Conservation (phyloP, 306 rosid genomes). For the Calophaca sinica region DNA sequence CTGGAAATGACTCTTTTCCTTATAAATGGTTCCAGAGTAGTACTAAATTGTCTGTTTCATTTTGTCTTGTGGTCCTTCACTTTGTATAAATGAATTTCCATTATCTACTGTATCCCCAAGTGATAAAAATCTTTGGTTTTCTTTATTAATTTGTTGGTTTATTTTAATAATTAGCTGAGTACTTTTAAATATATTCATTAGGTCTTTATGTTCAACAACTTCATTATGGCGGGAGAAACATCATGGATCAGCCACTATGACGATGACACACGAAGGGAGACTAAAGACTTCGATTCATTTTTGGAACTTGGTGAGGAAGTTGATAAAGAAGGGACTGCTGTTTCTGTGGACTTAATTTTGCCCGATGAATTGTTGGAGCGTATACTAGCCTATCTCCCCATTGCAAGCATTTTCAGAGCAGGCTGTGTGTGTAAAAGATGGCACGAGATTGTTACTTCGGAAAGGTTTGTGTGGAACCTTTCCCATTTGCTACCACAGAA, state of each 20-base stretch:
- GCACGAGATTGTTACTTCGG: conserved; percentile 76
- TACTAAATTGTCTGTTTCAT: no score
- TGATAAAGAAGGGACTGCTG: conserved; percentile 58
- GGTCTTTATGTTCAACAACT: conserved; percentile 40
- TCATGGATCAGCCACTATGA: conserved; percentile 74
- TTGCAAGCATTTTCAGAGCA: conserved; percentile 85
- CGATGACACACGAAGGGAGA: conserved; percentile 56
- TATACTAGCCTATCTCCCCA: conserved; percentile 81
- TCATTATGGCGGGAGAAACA: conserved; percentile 78
- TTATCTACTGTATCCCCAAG: not conserved
- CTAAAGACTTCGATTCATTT: conserved; percentile 58
- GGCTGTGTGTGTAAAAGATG: conserved; percentile 87
- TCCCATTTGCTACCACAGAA: conserved; percentile 65
- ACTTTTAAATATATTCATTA: conserved; percentile 29
- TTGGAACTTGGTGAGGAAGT: conserved; percentile 68
- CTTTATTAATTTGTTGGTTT: conserved; percentile 33
- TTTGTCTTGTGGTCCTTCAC: conserved; percentile 36
- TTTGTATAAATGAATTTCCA: conserved; percentile 8
- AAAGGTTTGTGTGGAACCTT: conserved; percentile 72
- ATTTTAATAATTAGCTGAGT: conserved; percentile 9
- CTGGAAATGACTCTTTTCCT: no score
- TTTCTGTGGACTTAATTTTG: conserved; percentile 68
- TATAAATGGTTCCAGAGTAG: no score
- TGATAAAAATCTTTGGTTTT: not conserved
- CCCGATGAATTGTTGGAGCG: conserved; percentile 93